phyloP scores from a whole-genome alignment of 345 rosid genomes.

The Limnanthes douglasii region DNA sequence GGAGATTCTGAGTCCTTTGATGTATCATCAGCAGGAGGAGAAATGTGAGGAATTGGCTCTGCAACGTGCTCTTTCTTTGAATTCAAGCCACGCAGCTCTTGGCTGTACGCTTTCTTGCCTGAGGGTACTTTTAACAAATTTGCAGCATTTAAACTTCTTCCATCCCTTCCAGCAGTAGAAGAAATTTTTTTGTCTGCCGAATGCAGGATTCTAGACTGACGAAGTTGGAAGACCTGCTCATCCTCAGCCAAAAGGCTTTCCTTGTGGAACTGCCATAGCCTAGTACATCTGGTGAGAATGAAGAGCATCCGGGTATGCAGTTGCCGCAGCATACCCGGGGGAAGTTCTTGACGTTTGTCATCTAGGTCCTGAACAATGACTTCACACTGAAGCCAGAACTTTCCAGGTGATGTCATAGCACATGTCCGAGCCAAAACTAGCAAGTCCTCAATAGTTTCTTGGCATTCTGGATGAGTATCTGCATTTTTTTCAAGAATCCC shows the following conservation, averaged over 20 bases:
- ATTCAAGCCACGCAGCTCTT: slow-evolving; percentile 63
- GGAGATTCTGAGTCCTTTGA: slow-evolving; percentile 47
- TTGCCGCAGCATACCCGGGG: slow-evolving; percentile 82
- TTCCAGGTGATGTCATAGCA: slow-evolving; percentile 86
- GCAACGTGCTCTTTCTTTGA: slow-evolving; percentile 49
- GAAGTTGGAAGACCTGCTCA: slow-evolving; percentile 60
- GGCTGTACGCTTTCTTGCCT: slow-evolving; percentile 83
- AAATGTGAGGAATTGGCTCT: slow-evolving; percentile 25
- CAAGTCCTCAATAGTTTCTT: slow-evolving; percentile 95
- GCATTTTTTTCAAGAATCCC: slow-evolving; percentile 95
- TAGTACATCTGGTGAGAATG: slow-evolving; percentile 94
- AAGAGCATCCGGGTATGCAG: slow-evolving; percentile 97
- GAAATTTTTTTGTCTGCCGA: slow-evolving; percentile 63
- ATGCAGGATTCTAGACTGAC: slow-evolving; percentile 60
- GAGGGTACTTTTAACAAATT: slow-evolving; percentile 38
- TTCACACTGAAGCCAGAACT: slow-evolving; percentile 99
- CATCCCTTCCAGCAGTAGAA: slow-evolving; percentile 26
- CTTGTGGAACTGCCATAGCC: slow-evolving; percentile 96
- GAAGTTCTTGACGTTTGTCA: slow-evolving; percentile 96
- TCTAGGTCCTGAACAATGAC: slow-evolving; percentile 97
- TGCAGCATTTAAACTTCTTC: slow-evolving; percentile 49
- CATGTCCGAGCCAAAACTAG: slow-evolving; percentile 91
- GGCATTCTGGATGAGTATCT: slow-evolving; percentile 96
- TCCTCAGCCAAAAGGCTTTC: slow-evolving; percentile 86
- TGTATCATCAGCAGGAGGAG: slow-evolving; percentile 22